Evolutionary conservation across 2,329 filamentous ascomycete genomes (phyloP), one percentile per base, ranked within the genome.

Genomic region (Peltaster fructicola): DNA sequence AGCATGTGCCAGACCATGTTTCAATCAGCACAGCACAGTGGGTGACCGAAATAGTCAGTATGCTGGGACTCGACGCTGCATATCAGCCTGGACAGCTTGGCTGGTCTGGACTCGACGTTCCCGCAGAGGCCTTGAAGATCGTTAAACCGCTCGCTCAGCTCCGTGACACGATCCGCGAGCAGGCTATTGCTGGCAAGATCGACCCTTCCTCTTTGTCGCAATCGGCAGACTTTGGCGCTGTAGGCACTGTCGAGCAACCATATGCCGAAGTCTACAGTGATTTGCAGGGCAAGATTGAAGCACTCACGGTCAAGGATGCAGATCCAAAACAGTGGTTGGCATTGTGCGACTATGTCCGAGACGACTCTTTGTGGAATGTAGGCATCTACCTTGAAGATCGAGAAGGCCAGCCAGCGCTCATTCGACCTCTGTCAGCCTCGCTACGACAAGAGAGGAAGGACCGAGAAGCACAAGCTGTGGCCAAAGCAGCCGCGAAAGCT

Each of bases 341-440:
- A 0, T 64, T 91, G 22, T 88, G 76, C 36, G 85, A 91, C 45
- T 63, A 66, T 10, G 68, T 93, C 20, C 76, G 84, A 25, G 79
- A 93, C 47, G 62, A 69, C 7, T 71, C 84, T 29, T 67, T 93
- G 7, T 84, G 78, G 40, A 72, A 84, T 30, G 57, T 90, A 0
- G 79, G 75, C 17, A 75, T 93, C 30, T 90, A 90, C 43, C 69
- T 93, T 1, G 84, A 93, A 44, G 84, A 93, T 42, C 68, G 80
- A 24, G 63, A 68, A 13, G 54, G 52, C 34, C 56, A 56, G n/a
- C 73, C 68, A 0, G 80, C 81, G 1, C 62, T 92, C 15, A 73
- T 92, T 32, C 64, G 71, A 10, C 70, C 68, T 2, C 59, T 77
- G 4, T 69, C 70, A 4, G 30, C 37, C 7, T 41, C 40, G 6